Evolutionary conservation across 2,329 filamentous ascomycete genomes (phyloP).

Genomic region (Penicillium sp.): DNA sequence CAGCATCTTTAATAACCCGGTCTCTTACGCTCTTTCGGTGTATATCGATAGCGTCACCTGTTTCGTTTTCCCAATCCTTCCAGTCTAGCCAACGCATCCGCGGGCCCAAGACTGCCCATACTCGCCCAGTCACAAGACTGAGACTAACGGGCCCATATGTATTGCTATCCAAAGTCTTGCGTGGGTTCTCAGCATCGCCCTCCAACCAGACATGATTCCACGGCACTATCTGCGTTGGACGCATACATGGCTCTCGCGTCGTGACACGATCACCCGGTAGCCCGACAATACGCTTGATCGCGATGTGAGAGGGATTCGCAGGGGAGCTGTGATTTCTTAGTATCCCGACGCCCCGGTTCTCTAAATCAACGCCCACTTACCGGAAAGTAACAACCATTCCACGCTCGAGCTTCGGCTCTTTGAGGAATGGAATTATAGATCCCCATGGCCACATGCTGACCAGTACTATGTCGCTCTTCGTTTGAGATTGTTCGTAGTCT

Average conservation of each 20-base stretch:
- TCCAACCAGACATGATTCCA: conserved; percentile 92
- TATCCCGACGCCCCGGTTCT: neutral
- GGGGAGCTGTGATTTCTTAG: conserved; percentile 61
- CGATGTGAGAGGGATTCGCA: conserved; percentile 65
- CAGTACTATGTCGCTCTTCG: conserved; percentile 45
- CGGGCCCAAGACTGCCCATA: conserved; percentile 73
- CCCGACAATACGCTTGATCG: conserved; percentile 81
- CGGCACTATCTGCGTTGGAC: conserved; percentile 62
- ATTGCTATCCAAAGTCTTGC: conserved; percentile 79
- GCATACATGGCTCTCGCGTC: conserved; percentile 64
- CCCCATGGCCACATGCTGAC: conserved; percentile 43
- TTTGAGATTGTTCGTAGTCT: conserved; percentile 54
- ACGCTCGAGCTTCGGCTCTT: conserved; percentile 60
- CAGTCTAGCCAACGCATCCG: conserved; percentile 38
- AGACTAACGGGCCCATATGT: conserved; percentile 82
- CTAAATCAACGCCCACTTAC: conserved; percentile 17
- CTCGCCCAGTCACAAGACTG: conserved; percentile 72
- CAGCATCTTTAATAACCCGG: conserved; percentile 40
- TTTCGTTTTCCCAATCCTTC: conserved; percentile 40
- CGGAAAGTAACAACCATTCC: conserved; percentile 74
- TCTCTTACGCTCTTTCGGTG: conserved; percentile 39
- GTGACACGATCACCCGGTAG: conserved; percentile 76
- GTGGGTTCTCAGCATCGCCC: conserved; percentile 72
- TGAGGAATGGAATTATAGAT: conserved; percentile 55
- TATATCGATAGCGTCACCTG: conserved; percentile 23